These are phyloP conservation scores for Barnettozyma wickerhamii DNA, from an alignment of 805 yeast genomes.

Conservation along the genomic window DNA sequence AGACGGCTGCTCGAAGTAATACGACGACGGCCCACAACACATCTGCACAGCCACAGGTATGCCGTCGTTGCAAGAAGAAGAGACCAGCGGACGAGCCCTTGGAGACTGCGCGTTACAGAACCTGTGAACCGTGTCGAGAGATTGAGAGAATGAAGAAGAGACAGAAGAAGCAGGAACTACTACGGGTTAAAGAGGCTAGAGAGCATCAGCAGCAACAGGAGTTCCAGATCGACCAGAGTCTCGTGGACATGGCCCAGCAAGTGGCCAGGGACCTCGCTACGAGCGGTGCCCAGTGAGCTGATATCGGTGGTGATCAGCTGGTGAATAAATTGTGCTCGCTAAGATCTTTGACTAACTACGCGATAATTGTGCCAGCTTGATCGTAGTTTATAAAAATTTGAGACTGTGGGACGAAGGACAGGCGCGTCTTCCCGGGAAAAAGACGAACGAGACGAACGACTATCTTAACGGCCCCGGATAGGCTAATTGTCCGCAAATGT, in stretches of 20 bases:
- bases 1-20: neutral
- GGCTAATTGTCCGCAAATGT: neutral
- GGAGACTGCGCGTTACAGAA: slow-evolving; percentile 28
- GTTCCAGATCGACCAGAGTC: neutral
- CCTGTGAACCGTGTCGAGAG: slow-evolving; percentile 28
- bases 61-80: slow-evolving; percentile 29
- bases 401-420: no score
- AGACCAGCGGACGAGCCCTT: slow-evolving; percentile 26
- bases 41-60: slow-evolving; percentile 5
- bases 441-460: no score
- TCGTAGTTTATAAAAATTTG: no score
- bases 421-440: neutral
- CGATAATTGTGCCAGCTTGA: no score
- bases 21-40: neutral
- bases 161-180: slow-evolving; percentile 7
- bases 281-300: no score
- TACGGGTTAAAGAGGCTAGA: neutral
- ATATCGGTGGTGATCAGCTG: no score
- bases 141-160: slow-evolving; percentile 12
- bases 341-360: no score
- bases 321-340: no score
- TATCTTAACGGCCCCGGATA: no score
- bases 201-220: neutral
- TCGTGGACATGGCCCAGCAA: neutral
- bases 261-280: neutral